Evolutionary conservation across 495 filamentous ascomycete species (phyloP).

Genomic region (Sphaerosporella brunnea): DNA sequence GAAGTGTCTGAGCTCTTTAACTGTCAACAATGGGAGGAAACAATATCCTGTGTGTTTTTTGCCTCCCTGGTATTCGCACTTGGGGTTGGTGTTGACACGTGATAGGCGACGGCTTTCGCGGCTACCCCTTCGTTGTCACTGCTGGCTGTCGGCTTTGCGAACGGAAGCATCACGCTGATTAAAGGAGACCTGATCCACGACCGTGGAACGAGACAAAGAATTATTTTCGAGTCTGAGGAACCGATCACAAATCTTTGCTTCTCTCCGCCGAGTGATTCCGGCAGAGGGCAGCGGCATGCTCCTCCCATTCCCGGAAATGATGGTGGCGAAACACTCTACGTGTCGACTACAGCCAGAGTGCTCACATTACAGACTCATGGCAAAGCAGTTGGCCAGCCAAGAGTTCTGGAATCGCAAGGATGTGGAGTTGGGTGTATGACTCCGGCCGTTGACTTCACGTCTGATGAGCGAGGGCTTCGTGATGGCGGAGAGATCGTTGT

Average conservation of each 20-base stretch:
- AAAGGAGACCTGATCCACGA: constrained; percentile 91
- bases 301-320: constrained; percentile 7
- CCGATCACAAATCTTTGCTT: constrained; percentile 53
- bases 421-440: constrained; percentile 90
- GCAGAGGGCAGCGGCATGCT: not conserved
- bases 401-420: constrained; percentile 70
- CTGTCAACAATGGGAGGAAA: constrained; percentile 77
- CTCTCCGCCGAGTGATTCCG: constrained; percentile 13
- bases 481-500: constrained; percentile 71
- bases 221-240: constrained; percentile 92
- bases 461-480: constrained; percentile 20
- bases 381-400: constrained; percentile 71
- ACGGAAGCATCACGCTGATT: constrained; percentile 83
- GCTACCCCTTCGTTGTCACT: constrained; percentile 58
- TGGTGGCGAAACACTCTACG: constrained; percentile 46
- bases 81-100: too few relatives aligned
- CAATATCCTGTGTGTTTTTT: constrained; percentile 60
- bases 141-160: constrained; percentile 85
- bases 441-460: constrained; percentile 24
- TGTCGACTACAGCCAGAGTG: constrained; percentile 80
- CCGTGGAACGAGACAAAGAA: constrained; percentile 84
- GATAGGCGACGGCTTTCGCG: constrained; percentile 73
- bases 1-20: constrained; percentile 65
- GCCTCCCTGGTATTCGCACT: too few relatives aligned
- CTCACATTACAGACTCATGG: constrained; percentile 71